phyloP scores from a whole-genome alignment of 2,329 filamentous ascomycete genomes.

The Ophiostoma fasciatum region DNA sequence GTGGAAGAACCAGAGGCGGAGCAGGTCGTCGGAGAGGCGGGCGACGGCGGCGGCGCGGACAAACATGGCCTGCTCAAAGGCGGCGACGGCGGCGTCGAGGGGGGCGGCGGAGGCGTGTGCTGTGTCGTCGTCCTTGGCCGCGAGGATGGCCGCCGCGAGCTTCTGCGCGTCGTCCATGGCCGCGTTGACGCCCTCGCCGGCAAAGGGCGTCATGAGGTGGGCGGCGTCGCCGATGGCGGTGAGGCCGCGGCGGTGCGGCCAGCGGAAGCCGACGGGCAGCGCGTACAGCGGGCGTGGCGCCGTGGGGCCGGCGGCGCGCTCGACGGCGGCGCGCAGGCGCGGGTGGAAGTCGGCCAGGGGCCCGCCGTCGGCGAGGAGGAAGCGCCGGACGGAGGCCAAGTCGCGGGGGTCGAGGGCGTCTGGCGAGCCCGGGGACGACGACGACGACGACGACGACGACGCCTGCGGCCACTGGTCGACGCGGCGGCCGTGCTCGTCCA shows the following conservation, averaged over 20 bases:
- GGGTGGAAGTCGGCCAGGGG: slow-evolving; percentile 26
- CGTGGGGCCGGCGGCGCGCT: slow-evolving; percentile 24
- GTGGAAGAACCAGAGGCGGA: slow-evolving; percentile 32
- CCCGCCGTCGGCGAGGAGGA: slow-evolving; percentile 20
- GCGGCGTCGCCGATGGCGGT: slow-evolving; percentile 46
- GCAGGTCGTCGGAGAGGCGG: slow-evolving; percentile 17
- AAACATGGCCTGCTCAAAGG: slow-evolving; percentile 26
- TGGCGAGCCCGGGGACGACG: too few relatives aligned
- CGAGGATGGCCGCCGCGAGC: slow-evolving; percentile 29
- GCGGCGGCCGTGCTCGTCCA: slow-evolving; percentile 15
- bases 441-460: too few relatives aligned
- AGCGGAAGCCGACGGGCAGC: slow-evolving; percentile 34
- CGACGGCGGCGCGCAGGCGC: slow-evolving; percentile 26
- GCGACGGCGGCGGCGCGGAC: slow-evolving; percentile 18
- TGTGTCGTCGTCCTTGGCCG: too few relatives aligned
- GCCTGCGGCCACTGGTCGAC: slow-evolving; percentile 22
- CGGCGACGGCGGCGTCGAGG: slow-evolving; percentile 18
- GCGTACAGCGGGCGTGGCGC: slow-evolving; percentile 32
- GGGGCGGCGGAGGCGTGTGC: too few relatives aligned
- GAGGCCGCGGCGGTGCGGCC: slow-evolving; percentile 30
- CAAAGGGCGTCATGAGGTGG: slow-evolving; percentile 43
- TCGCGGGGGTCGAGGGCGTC: slow-evolving; percentile 28
- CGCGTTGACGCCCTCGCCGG: slow-evolving; percentile 44
- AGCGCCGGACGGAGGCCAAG: slow-evolving; percentile 22
- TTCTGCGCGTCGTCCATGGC: slow-evolving; percentile 38